Percentiles rank a stretch among this genome's conserved stretches.
Conservation (phyloP, 208 protist species). For the Leishmania martiniquensis region DNA sequence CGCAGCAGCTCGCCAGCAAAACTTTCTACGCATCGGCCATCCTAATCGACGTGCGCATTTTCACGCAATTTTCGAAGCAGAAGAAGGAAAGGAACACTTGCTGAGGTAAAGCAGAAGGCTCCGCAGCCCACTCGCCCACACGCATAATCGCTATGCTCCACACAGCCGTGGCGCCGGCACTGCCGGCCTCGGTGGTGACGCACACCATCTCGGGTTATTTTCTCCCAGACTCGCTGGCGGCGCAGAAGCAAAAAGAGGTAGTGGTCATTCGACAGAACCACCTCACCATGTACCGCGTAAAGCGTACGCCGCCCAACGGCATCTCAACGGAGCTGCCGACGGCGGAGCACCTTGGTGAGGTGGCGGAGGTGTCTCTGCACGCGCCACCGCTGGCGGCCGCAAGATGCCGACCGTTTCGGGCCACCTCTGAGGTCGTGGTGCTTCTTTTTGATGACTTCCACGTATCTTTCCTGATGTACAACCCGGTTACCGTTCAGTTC, state of each 20-base stretch:
- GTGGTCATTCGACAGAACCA: conserved; percentile 73
- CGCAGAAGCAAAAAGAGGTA: conserved; percentile 50
- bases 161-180: conserved; percentile 63
- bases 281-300: conserved; percentile 62
- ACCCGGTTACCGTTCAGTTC: conserved; percentile 55
- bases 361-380: conserved; percentile 57
- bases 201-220: conserved; percentile 80
- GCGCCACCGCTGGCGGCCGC: conserved; percentile 62
- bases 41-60: too few species aligned
- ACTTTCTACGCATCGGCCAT: background rate
- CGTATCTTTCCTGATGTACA: conserved; percentile 80
- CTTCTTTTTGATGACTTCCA: conserved; percentile 88
- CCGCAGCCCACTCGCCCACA: background rate
- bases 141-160: conserved; percentile 20
- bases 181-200: conserved; percentile 77
- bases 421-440: conserved; percentile 62
- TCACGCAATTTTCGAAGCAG: background rate
- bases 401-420: conserved; percentile 56
- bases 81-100: background rate
- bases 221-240: conserved; percentile 31
- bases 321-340: conserved; percentile 12
- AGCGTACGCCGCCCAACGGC: background rate
- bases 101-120: background rate
- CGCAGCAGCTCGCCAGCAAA: background rate
- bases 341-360: conserved; percentile 34